Conservation (phyloP, 1,284 basidiomycete species). For the Coniophora puteana region DNA sequence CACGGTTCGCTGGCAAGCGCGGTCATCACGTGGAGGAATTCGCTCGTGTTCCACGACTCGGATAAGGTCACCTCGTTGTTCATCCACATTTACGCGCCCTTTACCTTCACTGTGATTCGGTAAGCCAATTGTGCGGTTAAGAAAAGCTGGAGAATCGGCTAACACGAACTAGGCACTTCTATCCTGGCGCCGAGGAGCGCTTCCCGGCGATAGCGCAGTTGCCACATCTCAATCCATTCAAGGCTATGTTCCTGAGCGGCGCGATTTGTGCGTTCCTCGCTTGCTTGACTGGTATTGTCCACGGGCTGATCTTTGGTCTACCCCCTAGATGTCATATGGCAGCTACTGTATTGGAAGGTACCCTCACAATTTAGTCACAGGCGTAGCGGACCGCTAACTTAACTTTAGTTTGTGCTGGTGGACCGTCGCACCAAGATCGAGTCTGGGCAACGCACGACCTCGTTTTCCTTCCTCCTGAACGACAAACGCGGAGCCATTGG, state of each 20-base stretch:
- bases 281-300: slow-evolving; percentile 11
- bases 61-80: slow-evolving; percentile 93
- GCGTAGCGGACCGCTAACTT: slow-evolving; percentile 5
- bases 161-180: slow-evolving; percentile 64
- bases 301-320: too few species aligned
- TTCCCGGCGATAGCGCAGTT: slow-evolving; percentile 80
- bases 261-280: slow-evolving; percentile 58
- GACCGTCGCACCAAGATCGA: slow-evolving; percentile 83
- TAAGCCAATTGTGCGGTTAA: too few species aligned
- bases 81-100: slow-evolving; percentile 86
- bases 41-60: slow-evolving; percentile 91
- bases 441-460: slow-evolving; percentile 83
- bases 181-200: slow-evolving; percentile 66
- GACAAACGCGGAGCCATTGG: slow-evolving; percentile 85
- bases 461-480: slow-evolving; percentile 81
- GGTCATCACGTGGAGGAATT: slow-evolving; percentile 95
- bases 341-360: slow-evolving; percentile 87
- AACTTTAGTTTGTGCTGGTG: slow-evolving; percentile 71
- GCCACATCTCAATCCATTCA: slow-evolving; percentile 57
- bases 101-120: slow-evolving; percentile 87
- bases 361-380: slow-evolving; percentile 3
- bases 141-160: too few species aligned
- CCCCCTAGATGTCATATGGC: slow-evolving; percentile 78
- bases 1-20: slow-evolving; percentile 89
- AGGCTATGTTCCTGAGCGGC: slow-evolving; percentile 65